Evolutionary conservation across 2,329 filamentous ascomycete species (phyloP).

Genomic region (Chrysoporthe puriensis): DNA sequence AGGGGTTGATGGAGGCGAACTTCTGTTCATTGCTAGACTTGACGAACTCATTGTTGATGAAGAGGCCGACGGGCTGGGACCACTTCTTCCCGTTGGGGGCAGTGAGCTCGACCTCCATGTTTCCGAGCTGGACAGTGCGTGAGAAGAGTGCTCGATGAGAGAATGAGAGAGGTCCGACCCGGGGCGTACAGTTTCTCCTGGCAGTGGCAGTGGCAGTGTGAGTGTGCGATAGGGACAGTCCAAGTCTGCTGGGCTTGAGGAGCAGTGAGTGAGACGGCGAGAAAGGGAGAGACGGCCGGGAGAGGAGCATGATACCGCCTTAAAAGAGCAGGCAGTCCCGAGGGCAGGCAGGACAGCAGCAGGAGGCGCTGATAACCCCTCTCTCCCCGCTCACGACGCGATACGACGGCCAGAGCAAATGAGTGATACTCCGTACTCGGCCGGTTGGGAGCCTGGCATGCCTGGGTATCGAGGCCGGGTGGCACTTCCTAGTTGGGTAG

Average conservation of each 20-base stretch:
- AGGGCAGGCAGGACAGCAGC: background rate
- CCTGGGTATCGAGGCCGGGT: background rate
- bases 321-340: background rate
- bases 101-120: slow-evolving; percentile 60
- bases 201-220: background rate
- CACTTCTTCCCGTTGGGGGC: slow-evolving; percentile 78
- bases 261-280: slow-evolving; percentile 3
- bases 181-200: background rate
- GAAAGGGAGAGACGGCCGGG: background rate
- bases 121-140: slow-evolving; percentile 18
- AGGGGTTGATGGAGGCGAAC: slow-evolving; percentile 70
- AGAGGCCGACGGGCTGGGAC: slow-evolving; percentile 74
- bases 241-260: slow-evolving; percentile 7
- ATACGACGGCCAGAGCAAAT: background rate
- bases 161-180: background rate
- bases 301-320: background rate
- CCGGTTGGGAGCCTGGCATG: background rate
- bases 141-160: slow-evolving; percentile 9
- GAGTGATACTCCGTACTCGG: background rate
- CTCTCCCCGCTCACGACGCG: background rate
- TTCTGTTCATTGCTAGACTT: slow-evolving; percentile 66
- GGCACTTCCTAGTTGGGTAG: slow-evolving; percentile 13
- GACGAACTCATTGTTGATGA: slow-evolving; percentile 83
- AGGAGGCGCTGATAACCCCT: background rate
- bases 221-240: background rate